Percentiles rank a stretch among this genome's conserved stretches.
phyloP scores from a whole-genome alignment of 2,329 filamentous ascomycete species.

The Arthrobotrys musiformis region DNA sequence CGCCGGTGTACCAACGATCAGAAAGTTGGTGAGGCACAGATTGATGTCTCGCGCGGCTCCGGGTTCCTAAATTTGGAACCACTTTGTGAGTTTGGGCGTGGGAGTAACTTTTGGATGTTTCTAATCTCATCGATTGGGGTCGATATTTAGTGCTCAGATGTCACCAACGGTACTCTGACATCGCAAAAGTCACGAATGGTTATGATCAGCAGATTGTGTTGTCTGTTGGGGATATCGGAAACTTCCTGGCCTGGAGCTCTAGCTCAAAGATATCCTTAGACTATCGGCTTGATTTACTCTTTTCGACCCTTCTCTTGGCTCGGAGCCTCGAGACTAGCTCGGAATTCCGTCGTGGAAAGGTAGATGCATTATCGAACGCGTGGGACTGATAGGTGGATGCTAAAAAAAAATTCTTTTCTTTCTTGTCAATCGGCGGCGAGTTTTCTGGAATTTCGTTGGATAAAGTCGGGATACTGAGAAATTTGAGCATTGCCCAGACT shows the following conservation, averaged over 20 bases:
- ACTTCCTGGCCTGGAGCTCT: background rate
- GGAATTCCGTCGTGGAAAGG: conserved; percentile 3
- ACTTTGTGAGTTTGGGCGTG: background rate
- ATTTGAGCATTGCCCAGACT: background rate
- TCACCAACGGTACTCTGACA: background rate
- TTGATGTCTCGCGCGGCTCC: background rate
- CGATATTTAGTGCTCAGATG: background rate
- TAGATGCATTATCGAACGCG: background rate
- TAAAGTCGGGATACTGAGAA: background rate
- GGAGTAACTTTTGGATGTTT: background rate
- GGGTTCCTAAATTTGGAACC: background rate
- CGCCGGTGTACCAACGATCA: background rate
- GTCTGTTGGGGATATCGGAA: conserved; percentile 12
- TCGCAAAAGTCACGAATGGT: background rate
- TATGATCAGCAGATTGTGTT: background rate
- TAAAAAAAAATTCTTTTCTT: background rate
- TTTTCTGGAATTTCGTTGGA: conserved; percentile 16
- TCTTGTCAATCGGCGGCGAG: conserved; percentile 5
- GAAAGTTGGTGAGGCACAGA: background rate
- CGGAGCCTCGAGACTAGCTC: background rate
- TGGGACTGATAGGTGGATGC: conserved; percentile 21
- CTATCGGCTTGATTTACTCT: background rate
- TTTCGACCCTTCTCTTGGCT: background rate
- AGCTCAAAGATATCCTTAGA: background rate
- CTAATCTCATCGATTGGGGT: background rate